Evolutionary conservation across 2,329 filamentous ascomycete genomes (phyloP), one percentile per base, ranked within the genome.

Genomic region (Hirsutella rhossiliensis): DNA sequence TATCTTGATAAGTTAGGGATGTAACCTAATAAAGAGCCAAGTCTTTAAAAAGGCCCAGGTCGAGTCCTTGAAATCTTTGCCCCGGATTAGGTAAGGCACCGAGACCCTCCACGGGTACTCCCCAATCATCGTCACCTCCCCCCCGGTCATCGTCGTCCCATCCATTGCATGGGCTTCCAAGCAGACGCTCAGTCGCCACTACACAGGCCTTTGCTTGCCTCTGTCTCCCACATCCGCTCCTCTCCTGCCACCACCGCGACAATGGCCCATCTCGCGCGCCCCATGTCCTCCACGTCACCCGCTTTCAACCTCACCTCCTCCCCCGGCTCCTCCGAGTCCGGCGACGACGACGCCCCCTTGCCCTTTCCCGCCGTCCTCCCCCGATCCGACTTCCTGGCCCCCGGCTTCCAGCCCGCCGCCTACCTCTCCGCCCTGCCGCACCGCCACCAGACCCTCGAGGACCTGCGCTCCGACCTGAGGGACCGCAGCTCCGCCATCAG

Each of bases 401-500:
- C 78, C 4, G 64, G 79, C 52, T 98, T 98, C 63, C 79, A 87
- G 49, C 82, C 94, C 1, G 77, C 85, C 2, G 68, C 69, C 2
- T 98, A 96, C 61, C 82, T 98, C 40, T 88, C 64, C 8, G 82
- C 84, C 2, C 74, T 95, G 2, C 78, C 80, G 18, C 81, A 92
- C 58, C 84, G 92, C 2, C 92, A 98, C 62, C 92, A 98, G 62
- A 96, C 90, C 0, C 84, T 98, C 40, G 89, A 95, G 60, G 92
- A 98, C 61, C 72, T 98, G 29, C 86, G 90, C 31, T 68, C 82
- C 5, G 94, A 98, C 57, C 72, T 98, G 15, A 82, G 89, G 38
- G 78, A 88, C 46, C 76, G 94, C 43, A 86, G 82, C 52, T 78
- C 85, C 53, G 75, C 82, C 18, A 81, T 98, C 48, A 85, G 82